Evolutionary conservation across 805 yeast species (phyloP).

Genomic region (Ascoidea tarda): DNA sequence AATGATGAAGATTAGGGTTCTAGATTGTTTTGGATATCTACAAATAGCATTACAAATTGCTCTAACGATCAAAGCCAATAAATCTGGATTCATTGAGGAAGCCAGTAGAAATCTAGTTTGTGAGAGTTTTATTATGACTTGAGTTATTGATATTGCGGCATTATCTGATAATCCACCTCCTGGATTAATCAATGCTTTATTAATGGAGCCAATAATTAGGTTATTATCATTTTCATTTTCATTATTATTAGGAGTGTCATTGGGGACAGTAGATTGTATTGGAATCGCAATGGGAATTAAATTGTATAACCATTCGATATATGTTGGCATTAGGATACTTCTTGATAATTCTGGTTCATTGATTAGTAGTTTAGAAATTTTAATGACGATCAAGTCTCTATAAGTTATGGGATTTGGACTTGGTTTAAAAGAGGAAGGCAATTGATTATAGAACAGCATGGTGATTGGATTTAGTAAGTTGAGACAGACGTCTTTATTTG

Average conservation of each 20-base stretch:
- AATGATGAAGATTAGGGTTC: constrained; percentile 38
- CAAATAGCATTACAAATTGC: constrained; percentile 34
- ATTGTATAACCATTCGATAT: constrained; percentile 49
- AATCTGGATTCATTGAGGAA: constrained; percentile 33
- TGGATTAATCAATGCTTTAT: constrained; percentile 11
- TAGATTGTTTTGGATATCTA: constrained; percentile 34
- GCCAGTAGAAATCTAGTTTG: constrained; percentile 21
- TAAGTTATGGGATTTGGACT: constrained; percentile 29
- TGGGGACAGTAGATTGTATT: background rate
- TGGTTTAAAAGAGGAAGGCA: constrained; percentile 39
- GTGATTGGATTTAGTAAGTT: constrained; percentile 32
- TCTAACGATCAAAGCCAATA: constrained; percentile 43
- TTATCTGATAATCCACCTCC: constrained; percentile 34
- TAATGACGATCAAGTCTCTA: constrained; percentile 49
- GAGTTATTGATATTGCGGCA: constrained; percentile 23
- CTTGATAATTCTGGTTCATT: constrained; percentile 18
- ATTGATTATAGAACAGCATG: constrained; percentile 25
- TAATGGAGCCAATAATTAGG: background rate
- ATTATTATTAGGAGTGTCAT: too few relatives aligned
- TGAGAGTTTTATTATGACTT: constrained; percentile 24
- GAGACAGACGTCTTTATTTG: constrained; percentile 23
- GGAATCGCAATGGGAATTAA: constrained; percentile 28
- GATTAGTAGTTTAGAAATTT: constrained; percentile 29
- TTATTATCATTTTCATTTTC: constrained; percentile 2
- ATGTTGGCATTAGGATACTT: constrained; percentile 26